A percentile compares a stretch with the other conserved stretches of the same genome.
phyloP scores from a whole-genome alignment of 2,329 filamentous ascomycete genomes.

The Hypoxylon sp. region DNA sequence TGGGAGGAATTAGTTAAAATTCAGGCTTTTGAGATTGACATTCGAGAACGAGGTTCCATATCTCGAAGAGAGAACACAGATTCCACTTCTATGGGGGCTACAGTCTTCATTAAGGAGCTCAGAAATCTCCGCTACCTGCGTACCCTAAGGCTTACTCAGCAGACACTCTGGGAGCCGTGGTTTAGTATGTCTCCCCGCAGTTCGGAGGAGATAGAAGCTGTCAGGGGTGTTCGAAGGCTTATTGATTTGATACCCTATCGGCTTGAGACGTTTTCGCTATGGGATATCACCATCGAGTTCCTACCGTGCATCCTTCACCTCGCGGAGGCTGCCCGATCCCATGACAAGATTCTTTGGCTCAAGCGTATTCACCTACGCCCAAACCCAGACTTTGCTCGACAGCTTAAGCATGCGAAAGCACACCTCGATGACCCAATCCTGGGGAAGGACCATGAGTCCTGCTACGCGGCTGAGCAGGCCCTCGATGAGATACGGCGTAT shows the following conservation, averaged over 20 bases:
- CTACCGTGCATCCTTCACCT: not conserved
- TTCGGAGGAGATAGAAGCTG: not conserved
- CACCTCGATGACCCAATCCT: constrained; percentile 7
- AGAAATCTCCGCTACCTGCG: not conserved
- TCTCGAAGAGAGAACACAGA: not conserved
- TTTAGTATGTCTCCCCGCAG: not conserved
- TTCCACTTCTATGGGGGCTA: not conserved
- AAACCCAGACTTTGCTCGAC: not conserved
- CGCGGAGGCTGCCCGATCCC: not conserved
- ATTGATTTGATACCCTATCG: not conserved
- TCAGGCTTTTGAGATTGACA: constrained; percentile 13
- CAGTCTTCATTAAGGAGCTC: constrained; percentile 1
- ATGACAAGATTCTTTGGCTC: not conserved
- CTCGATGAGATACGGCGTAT: not conserved
- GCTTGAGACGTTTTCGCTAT: constrained; percentile 17
- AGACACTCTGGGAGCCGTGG: constrained; percentile 17
- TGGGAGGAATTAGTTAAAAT: not conserved
- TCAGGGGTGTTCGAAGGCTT: not conserved
- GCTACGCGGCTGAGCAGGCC: not conserved
- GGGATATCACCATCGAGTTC: constrained; percentile 21
- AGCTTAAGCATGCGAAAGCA: constrained; percentile 1
- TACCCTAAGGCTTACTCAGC: constrained; percentile 18
- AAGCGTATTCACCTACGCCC: constrained; percentile 11
- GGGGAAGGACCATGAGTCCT: not conserved
- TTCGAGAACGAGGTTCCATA: not conserved